Evolutionary conservation across 768 basidiomycete species (phyloP), one percentile per base, ranked within the genome.

Genomic region (Lactifluus volemus): DNA sequence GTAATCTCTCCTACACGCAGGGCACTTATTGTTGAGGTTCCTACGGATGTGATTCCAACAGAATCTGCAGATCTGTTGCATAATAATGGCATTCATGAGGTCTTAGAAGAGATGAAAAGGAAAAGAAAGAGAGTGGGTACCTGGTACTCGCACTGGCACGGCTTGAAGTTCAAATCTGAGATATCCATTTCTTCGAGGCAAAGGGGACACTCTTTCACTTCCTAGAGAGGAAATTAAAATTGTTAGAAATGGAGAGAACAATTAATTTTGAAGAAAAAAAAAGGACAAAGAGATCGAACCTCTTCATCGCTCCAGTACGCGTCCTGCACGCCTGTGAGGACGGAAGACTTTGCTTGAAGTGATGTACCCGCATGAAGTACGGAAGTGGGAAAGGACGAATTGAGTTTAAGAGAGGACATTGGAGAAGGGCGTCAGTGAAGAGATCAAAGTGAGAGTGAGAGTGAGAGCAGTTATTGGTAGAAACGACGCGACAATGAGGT

Each of bases 151-250:
- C 97, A 99, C 54, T 94, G 85, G 75, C 97, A 99, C 30, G 97
- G 97, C 78, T 94, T 96, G 78, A 99, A 99, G 78, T 96, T 96
- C 73, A 98, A 83, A 82, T 99, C 97, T 53, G 93, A 93, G 67
- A 98, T 84, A 76, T 98, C 97, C 88, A 99, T 93, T 77, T 97
- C 94, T 71, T 98, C 96, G 48, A 98, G 84, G 76, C 97, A 99
- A 61, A 99, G 83, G 49, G 97, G 92, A 76, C 97, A 99, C 70
- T 98, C 97, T 64, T 90, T 89, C 70, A 98, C 94, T 72, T 98
- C 96, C 96, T 98, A 4, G 21, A 45, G 3, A 30, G 7, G 44
- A 17, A 8, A 19, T 19, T 15, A 7, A n/a, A 50, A 42, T 29
- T 9, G 19, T 48, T 53, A 34, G 32, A 34, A 47, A 21, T 15